A percentile compares a stretch with the other conserved stretches of the same genome.
phyloP scores from a whole-genome alignment of 345 rosid genomes.

The Aegle marmelos region DNA sequence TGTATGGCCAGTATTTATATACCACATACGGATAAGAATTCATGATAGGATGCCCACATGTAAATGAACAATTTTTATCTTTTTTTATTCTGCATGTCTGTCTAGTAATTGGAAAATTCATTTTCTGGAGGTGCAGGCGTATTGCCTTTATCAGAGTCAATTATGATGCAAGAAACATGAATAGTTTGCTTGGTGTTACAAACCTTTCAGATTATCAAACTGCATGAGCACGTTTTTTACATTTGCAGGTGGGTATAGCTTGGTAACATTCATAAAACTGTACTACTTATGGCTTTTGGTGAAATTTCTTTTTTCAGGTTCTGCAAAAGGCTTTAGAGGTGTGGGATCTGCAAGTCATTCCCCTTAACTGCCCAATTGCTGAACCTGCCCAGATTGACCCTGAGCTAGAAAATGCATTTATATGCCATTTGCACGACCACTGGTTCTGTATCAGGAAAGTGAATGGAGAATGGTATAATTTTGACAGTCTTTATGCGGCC shows the following conservation, averaged over 20 bases:
- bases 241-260: background rate
- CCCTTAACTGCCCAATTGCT: slow-evolving; percentile 82
- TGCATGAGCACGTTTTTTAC: background rate
- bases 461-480: slow-evolving; percentile 90
- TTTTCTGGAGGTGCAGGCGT: background rate
- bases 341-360: slow-evolving; percentile 89
- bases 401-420: slow-evolving; percentile 78
- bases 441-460: slow-evolving; percentile 95
- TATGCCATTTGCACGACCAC: slow-evolving; percentile 93
- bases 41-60: background rate
- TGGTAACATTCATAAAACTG: slow-evolving; percentile 13
- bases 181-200: background rate
- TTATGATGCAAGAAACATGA: background rate
- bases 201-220: background rate
- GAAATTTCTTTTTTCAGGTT: slow-evolving; percentile 42
- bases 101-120: background rate
- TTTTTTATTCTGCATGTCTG: background rate
- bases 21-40: background rate
- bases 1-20: background rate
- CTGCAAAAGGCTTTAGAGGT: slow-evolving; percentile 91
- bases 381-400: slow-evolving; percentile 93
- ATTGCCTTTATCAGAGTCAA: background rate
- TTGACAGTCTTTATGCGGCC: slow-evolving; percentile 88
- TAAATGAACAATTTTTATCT: background rate
- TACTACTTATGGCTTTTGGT: background rate